phyloP scores from a whole-genome alignment of 73 alveolate species.

The Paramecium sexaurelia region DNA sequence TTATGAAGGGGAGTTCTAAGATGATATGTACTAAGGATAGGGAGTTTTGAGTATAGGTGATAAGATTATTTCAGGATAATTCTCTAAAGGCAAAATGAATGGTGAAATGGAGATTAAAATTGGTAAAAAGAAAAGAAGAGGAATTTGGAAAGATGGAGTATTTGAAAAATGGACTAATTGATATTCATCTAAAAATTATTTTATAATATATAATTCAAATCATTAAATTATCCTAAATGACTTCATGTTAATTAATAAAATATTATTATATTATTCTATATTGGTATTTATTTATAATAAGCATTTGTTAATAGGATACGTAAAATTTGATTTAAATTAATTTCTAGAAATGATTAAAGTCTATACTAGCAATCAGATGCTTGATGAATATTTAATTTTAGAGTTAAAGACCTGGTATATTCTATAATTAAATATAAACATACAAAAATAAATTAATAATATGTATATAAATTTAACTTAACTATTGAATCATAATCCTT shows the following conservation, averaged over 20 bases:
- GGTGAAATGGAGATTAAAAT: not conserved
- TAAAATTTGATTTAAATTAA: no score
- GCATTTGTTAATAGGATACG: no score
- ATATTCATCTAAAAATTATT: no score
- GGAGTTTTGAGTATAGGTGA: not conserved
- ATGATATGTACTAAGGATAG: not conserved
- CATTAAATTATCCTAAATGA: no score
- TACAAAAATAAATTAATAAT: not conserved
- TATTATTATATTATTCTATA: no score
- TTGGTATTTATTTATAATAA: no score
- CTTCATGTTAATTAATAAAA: no score
- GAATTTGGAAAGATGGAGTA: not conserved
- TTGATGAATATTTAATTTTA: no score
- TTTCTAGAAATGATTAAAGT: no score
- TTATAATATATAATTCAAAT: no score
- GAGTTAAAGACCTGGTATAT: no score
- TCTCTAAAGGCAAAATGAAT: not conserved
- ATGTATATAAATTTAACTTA: not conserved
- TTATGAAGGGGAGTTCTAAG: conserved; percentile 2
- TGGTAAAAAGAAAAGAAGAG: conserved; percentile 3
- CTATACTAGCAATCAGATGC: no score
- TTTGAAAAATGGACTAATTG: conserved; percentile 4
- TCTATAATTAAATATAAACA: not conserved
- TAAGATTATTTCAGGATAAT: not conserved
- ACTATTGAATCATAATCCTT: conserved; percentile 10